A percentile compares a stretch with the other conserved stretches of the same genome.
phyloP scores from a whole-genome alignment of 495 filamentous ascomycete genomes.

The Antarctomyces pellizariae region DNA sequence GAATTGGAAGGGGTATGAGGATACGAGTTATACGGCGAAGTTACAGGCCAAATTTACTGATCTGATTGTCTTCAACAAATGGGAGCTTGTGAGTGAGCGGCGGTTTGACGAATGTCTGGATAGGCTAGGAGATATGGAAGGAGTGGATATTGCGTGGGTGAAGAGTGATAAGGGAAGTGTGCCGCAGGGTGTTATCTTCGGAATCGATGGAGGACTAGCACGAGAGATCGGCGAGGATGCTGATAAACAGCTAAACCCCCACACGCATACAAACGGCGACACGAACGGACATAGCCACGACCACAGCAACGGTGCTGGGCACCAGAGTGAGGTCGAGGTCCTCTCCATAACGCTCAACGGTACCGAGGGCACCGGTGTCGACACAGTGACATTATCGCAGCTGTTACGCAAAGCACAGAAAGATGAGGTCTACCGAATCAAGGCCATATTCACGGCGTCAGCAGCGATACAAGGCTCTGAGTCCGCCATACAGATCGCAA shows the following conservation, averaged over 20 bases:
- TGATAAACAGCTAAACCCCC: constrained; percentile 9
- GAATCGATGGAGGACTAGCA: constrained; percentile 63
- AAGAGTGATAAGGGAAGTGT: constrained; percentile 62
- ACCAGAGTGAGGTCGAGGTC: constrained; percentile 81
- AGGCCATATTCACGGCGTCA: constrained; percentile 48
- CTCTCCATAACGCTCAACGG: constrained; percentile 43
- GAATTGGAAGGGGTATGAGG: constrained; percentile 91
- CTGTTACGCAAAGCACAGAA: constrained; percentile 51
- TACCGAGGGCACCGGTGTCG: constrained; percentile 19
- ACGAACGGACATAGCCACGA: constrained; percentile 16
- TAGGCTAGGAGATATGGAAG: constrained; percentile 65
- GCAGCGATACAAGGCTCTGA: constrained; percentile 34
- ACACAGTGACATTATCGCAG: constrained; percentile 36
- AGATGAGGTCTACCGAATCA: constrained; percentile 90
- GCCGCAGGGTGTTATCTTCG: constrained; percentile 53
- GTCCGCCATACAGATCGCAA: constrained; percentile 16
- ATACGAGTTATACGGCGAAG: constrained; percentile 71
- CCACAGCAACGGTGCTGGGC: constrained; percentile 21
- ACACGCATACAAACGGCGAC: constrained; percentile 17
- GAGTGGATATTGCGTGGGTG: constrained; percentile 53
- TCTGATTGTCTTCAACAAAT: constrained; percentile 87
- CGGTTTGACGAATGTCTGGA: constrained; percentile 65
- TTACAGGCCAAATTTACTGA: constrained; percentile 80
- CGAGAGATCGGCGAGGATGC: constrained; percentile 22
- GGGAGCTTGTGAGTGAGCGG: constrained; percentile 51